A percentile compares a stretch with the other conserved stretches of the same genome.
These are phyloP conservation scores for Quercus lobata DNA, from an alignment of 331 rosid species.

Conservation along the genomic window DNA sequence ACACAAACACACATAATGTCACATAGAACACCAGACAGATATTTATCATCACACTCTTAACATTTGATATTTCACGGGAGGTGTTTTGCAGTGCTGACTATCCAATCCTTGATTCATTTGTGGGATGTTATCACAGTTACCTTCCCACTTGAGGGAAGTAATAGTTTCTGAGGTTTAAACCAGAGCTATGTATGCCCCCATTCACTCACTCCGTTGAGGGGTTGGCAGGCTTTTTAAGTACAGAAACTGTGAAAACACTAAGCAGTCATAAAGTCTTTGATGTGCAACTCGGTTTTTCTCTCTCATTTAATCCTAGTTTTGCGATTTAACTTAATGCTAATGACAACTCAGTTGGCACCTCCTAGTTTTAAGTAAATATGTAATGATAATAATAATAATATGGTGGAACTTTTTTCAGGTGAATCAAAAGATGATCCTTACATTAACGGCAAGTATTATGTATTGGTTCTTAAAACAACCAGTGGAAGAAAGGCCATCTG, in stretches of 20 bases:
- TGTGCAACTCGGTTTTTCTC: background rate
- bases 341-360: no score
- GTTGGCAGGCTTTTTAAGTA: background rate
- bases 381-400: background rate
- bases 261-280: background rate
- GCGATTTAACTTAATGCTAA: background rate
- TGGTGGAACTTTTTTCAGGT: conserved; percentile 42
- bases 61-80: no score
- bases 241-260: background rate
- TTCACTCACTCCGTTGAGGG: background rate
- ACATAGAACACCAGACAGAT: no score
- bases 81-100: no score
- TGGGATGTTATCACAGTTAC: no score
- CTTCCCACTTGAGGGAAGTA: no score
- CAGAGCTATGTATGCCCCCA: no score
- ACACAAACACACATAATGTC: no score
- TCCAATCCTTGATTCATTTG: no score
- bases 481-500: conserved; percentile 53
- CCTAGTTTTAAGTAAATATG: no score
- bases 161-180: no score
- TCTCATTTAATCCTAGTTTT: background rate
- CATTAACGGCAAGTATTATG: conserved; percentile 92
- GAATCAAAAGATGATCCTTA: conserved; percentile 96
- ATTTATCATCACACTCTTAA: no score
- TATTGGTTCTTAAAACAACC: conserved; percentile 91